These are phyloP conservation scores for Sclerotinia subarctica DNA, from an alignment of 2,329 filamentous ascomycete genomes.

Conservation along the genomic window DNA sequence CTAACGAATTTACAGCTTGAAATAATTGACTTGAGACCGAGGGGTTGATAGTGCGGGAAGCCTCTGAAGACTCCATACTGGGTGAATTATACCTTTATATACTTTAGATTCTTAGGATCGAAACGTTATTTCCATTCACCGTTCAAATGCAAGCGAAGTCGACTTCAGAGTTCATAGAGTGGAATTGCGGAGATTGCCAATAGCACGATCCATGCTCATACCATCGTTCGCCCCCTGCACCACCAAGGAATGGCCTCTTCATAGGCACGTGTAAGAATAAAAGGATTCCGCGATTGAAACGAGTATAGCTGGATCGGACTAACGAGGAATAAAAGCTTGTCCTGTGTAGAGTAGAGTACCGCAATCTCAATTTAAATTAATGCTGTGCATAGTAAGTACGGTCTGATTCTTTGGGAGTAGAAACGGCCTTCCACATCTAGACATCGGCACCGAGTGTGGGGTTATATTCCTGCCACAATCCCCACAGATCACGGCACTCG, in stretches of 20 bases:
- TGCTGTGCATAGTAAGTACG: too few relatives aligned
- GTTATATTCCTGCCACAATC: neutral
- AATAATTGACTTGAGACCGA: neutral
- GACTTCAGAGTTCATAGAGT: neutral
- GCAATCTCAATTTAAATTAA: neutral
- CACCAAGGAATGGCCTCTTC: neutral
- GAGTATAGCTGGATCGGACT: neutral
- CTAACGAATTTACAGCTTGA: neutral
- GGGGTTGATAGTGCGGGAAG: neutral
- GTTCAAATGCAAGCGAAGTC: neutral
- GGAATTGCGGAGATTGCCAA: slow-evolving; percentile 2
- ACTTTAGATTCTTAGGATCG: neutral
- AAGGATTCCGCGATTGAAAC: neutral
- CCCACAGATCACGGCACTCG: neutral
- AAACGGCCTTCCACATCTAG: neutral
- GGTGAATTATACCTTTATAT: neutral
- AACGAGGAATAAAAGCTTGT: neutral
- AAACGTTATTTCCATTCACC: neutral
- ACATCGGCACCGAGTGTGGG: neutral
- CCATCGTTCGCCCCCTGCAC: neutral
- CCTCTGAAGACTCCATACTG: neutral
- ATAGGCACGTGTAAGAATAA: neutral
- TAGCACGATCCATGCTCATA: neutral
- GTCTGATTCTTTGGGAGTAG: neutral
- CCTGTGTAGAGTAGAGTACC: neutral